Evolutionary conservation across 345 rosid genomes (phyloP).

Genomic region (Lepidium didymum): DNA sequence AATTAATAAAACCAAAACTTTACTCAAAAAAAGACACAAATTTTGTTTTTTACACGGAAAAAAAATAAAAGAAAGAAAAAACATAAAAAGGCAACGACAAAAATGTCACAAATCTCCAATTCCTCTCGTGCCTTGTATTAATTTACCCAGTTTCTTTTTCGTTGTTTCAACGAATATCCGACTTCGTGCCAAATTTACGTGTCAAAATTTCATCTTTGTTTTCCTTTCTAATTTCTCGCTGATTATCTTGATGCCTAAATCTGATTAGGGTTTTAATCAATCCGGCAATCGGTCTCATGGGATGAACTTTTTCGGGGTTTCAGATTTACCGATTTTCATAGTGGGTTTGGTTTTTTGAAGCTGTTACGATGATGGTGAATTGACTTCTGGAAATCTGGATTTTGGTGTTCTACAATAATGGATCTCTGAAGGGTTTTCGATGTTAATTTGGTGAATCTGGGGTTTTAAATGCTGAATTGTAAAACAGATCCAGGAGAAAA

Average conservation of each 20-base stretch:
- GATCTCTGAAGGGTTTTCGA: neutral
- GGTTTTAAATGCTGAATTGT: slow-evolving; percentile 1
- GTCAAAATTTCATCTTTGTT: neutral
- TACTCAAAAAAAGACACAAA: neutral
- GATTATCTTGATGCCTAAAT: slow-evolving; percentile 2
- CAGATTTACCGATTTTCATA: neutral
- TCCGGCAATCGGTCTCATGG: neutral
- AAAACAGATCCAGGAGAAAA: slow-evolving; percentile 4
- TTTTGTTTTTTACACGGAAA: neutral
- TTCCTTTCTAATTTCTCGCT: neutral
- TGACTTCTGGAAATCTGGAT: neutral
- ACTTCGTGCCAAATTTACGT: neutral
- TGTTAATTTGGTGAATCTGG: slow-evolving; percentile 9
- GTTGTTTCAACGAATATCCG: neutral
- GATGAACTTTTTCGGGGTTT: neutral
- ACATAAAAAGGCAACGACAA: neutral
- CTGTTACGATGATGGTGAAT: slow-evolving; percentile 13
- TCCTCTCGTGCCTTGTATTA: slow-evolving; percentile 5
- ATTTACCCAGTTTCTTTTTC: neutral
- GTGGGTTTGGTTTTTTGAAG: slow-evolving; percentile 13
- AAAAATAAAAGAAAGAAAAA: neutral
- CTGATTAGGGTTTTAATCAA: slow-evolving; percentile 18
- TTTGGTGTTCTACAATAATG: neutral
- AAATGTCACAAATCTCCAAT: slow-evolving; percentile 16
- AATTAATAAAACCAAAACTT: neutral